Evolutionary conservation across 805 yeast genomes (phyloP).

Genomic region (Candida tammaniensis): DNA sequence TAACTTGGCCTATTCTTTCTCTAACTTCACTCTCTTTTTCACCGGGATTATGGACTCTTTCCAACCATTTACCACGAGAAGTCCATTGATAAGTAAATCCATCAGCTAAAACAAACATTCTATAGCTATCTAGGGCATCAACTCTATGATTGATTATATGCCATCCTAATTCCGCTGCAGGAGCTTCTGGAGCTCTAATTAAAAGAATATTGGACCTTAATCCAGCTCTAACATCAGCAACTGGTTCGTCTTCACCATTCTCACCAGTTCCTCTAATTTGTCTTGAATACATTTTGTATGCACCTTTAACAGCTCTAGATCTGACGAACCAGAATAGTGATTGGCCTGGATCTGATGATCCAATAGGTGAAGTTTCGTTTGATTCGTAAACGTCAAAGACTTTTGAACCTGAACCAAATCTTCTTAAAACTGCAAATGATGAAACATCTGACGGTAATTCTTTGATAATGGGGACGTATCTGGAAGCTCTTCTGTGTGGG

Average conservation of each 20-base stretch:
- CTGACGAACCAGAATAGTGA: slow-evolving; percentile 53
- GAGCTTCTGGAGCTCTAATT: slow-evolving; percentile 47
- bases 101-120: slow-evolving; percentile 59
- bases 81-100: slow-evolving; percentile 68
- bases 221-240: slow-evolving; percentile 60
- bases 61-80: slow-evolving; percentile 54
- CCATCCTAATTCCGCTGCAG: slow-evolving; percentile 61
- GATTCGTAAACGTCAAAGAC: slow-evolving; percentile 53
- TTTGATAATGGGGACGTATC: slow-evolving; percentile 53
- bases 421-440: slow-evolving; percentile 48
- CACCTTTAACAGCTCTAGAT: slow-evolving; percentile 67
- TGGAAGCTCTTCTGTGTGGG: slow-evolving; percentile 54
- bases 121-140: slow-evolving; percentile 59
- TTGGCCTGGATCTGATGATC: slow-evolving; percentile 42
- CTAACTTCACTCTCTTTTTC: slow-evolving; percentile 64
- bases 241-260: slow-evolving; percentile 53
- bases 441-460: slow-evolving; percentile 39
- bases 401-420: slow-evolving; percentile 63
- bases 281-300: slow-evolving; percentile 53
- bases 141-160: slow-evolving; percentile 58
- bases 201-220: slow-evolving; percentile 56
- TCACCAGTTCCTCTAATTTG: slow-evolving; percentile 41
- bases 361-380: slow-evolving; percentile 31
- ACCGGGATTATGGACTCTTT: slow-evolving; percentile 55
- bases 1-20: slow-evolving; percentile 59